phyloP scores from a whole-genome alignment of 768 basidiomycete species.

The Suillus fuscotomentosus region DNA sequence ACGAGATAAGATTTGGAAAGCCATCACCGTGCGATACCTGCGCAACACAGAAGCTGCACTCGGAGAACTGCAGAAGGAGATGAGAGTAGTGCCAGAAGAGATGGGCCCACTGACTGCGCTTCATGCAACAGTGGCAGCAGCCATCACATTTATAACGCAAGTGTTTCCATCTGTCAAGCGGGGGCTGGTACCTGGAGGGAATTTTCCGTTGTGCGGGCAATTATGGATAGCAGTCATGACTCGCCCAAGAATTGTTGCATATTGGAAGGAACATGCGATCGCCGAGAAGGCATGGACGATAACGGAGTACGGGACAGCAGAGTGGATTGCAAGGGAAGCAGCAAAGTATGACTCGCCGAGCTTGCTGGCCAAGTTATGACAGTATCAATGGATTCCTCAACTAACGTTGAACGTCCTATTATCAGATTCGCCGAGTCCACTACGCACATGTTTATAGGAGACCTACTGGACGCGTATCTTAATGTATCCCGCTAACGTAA shows the following conservation, averaged over 20 bases:
- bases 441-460: no score
- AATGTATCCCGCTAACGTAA: no score
- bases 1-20: slow-evolving; percentile 21
- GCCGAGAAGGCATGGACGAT: slow-evolving; percentile 15
- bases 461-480: no score
- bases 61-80: slow-evolving; percentile 9
- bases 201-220: slow-evolving; percentile 20
- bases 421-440: not conserved
- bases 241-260: slow-evolving; percentile 15
- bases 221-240: slow-evolving; percentile 18
- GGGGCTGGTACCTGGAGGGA: slow-evolving; percentile 12
- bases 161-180: slow-evolving; percentile 17
- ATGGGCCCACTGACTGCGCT: slow-evolving; percentile 15
- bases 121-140: slow-evolving; percentile 15
- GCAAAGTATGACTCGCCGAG: slow-evolving; percentile 2
- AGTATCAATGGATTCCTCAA: no score
- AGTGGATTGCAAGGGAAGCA: slow-evolving; percentile 19
- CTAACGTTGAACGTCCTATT: not conserved
- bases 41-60: slow-evolving; percentile 22
- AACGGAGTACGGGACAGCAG: slow-evolving; percentile 13
- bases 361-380: not conserved
- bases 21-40: slow-evolving; percentile 17
- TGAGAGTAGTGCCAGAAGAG: slow-evolving; percentile 13
- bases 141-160: slow-evolving; percentile 21
- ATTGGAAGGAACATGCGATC: slow-evolving; percentile 16